phyloP scores from a whole-genome alignment of 345 rosid species.

The Brassica nigra region DNA sequence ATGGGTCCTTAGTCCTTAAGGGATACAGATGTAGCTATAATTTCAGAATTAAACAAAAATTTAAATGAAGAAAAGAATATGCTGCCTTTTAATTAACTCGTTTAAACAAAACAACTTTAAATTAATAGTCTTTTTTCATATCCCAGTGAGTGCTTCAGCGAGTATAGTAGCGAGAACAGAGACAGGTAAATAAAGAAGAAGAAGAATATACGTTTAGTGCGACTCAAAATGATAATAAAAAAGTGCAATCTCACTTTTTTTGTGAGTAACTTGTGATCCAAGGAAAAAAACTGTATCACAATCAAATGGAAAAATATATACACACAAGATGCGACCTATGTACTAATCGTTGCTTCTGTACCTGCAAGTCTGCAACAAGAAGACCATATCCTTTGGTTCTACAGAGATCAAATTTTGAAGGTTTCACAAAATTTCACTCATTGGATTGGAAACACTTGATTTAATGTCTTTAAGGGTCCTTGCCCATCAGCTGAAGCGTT shows the following conservation, averaged over 20 bases:
- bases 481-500: not conserved
- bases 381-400: slow-evolving; percentile 4
- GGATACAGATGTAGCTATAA: not conserved
- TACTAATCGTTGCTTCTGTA: slow-evolving; percentile 3
- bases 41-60: not conserved
- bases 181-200: not conserved
- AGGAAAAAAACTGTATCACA: not conserved
- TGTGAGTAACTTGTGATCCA: slow-evolving; percentile 3
- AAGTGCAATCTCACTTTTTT: not conserved
- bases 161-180: not conserved
- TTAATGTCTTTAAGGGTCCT: too few relatives aligned
- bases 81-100: not conserved
- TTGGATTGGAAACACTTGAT: not conserved
- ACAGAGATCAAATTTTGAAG: not conserved
- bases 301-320: not conserved
- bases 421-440: not conserved
- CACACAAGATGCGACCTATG: not conserved
- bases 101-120: not conserved
- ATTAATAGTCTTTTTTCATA: not conserved
- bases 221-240: not conserved
- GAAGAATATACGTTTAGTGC: not conserved
- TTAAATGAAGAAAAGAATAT: not conserved
- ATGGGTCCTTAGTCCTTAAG: slow-evolving; percentile 4
- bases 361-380: not conserved
- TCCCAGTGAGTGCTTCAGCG: not conserved